Evolutionary conservation across 176 grass and related monocot species (phyloP), one percentile per base, ranked within the genome.

Genomic region (Phoenix dactylifera): DNA sequence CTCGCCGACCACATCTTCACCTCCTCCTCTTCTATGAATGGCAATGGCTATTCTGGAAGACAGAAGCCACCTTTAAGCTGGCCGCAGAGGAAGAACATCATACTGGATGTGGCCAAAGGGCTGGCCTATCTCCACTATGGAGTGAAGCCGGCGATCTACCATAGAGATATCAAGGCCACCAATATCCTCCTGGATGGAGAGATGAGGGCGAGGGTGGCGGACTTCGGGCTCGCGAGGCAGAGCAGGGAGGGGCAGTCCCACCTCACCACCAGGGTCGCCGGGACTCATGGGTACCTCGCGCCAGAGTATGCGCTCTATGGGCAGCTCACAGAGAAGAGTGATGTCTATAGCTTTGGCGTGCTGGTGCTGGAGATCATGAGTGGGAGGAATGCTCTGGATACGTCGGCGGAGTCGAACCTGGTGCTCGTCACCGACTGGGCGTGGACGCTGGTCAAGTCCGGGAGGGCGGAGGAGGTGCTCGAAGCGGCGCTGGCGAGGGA

Each of bases 321-420:
- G 17, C 93, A 98, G 78, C 84, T 98, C 72, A 98, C 93, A 0
- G 84, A 97, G 59, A 85, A 74, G 81, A 98, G 87, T 59, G 93
- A 98, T 70, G 87, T 98, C 51, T 98, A 98, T 67, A 86, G 93
- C 81, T 98, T 98, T 73, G 93, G 93, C 51, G 84, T 98, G 50
- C 64, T 91, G 18, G 49, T 92, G 72, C 77, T 92, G 7, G 93
- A 88, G 85, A 76, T 83, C 51, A 85, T 85, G 87, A 83, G 70
- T 55, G 87, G 87, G 1, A 72, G 84, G 58, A 76, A 28, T 23
- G 84, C 87, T 22, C 59, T 97, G 54, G 93, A 98, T 81, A 86
- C 81, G 56, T 10, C 81, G 4, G 87, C 72, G n/a, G 78, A 78
- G 4, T 75, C 84, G 5, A 83, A 81, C 10, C 32, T 86, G 54